Evolutionary conservation across 176 grass and related monocot species (phyloP).

Genomic region (Ananas comosus): DNA sequence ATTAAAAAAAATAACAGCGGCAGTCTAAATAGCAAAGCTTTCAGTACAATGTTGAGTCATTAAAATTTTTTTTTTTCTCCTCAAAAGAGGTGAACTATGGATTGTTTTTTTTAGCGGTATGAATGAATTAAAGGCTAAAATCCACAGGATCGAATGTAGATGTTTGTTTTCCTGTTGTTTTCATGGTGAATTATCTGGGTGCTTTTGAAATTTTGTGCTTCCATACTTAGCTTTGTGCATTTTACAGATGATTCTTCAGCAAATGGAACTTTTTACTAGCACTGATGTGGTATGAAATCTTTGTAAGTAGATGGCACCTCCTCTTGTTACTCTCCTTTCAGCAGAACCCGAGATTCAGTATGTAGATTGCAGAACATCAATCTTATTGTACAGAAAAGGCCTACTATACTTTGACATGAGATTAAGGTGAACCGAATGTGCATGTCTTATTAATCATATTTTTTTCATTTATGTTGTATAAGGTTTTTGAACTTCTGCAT

Average conservation of each 20-base stretch:
- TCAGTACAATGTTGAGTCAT: too few relatives aligned
- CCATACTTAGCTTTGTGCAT: background rate
- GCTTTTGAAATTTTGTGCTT: background rate
- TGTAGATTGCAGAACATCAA: slow-evolving; percentile 94
- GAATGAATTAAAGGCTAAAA: background rate
- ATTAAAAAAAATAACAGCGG: background rate
- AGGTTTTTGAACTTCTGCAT: background rate
- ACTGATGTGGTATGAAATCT: slow-evolving; percentile 94
- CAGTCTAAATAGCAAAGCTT: too few relatives aligned
- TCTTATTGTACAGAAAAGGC: slow-evolving; percentile 95
- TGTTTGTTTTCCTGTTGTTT: too few relatives aligned
- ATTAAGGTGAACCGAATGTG: slow-evolving; percentile 68
- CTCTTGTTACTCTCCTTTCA: slow-evolving; percentile 89
- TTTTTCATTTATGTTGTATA: background rate
- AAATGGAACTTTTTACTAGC: slow-evolving; percentile 98
- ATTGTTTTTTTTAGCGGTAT: background rate
- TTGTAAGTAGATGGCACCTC: slow-evolving; percentile 98
- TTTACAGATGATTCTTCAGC: slow-evolving; percentile 86
- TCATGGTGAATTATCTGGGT: too few relatives aligned
- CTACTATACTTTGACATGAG: slow-evolving; percentile 97
- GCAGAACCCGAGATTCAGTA: slow-evolving; percentile 98
- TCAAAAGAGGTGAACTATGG: background rate
- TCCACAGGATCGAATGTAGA: background rate
- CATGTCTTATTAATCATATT: slow-evolving; percentile 16
- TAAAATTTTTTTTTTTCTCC: background rate